Evolutionary conservation across 495 filamentous ascomycete species (phyloP).

Genomic region (Halenospora varia): DNA sequence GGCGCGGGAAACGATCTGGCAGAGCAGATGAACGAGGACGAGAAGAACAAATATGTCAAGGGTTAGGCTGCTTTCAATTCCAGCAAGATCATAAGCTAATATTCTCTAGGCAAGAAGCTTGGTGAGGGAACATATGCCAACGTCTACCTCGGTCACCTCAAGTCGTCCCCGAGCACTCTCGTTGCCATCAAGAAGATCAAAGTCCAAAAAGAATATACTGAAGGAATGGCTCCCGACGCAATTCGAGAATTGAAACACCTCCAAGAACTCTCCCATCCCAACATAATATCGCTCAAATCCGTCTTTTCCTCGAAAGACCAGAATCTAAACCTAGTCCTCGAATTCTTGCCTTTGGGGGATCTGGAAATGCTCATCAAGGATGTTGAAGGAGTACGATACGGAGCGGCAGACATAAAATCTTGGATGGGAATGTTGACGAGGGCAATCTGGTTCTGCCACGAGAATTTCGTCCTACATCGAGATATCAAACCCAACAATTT

Average conservation of each 20-base stretch:
- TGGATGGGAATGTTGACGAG: conserved; percentile 98
- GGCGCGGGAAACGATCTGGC: conserved; percentile 52
- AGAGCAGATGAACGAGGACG: conserved; percentile 85
- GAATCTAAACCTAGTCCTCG: conserved; percentile 91
- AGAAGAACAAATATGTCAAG: conserved; percentile 85
- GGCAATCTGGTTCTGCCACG: conserved; percentile 95
- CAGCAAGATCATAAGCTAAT: background rate
- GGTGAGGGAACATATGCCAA: conserved; percentile 97
- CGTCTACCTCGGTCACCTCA: conserved; percentile 82
- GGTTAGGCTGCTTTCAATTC: conserved; percentile 40
- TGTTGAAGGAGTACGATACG: conserved; percentile 64
- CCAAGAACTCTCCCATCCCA: conserved; percentile 92
- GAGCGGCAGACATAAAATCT: conserved; percentile 85
- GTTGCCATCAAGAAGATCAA: conserved; percentile 99
- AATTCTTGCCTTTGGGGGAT: conserved; percentile 87
- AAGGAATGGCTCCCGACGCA: conserved; percentile 89
- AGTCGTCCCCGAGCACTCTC: conserved; percentile 56
- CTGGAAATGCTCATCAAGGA: conserved; percentile 92
- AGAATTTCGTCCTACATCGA: conserved; percentile 88
- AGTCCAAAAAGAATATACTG: conserved; percentile 72
- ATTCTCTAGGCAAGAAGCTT: conserved; percentile 68
- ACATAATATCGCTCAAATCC: conserved; percentile 85
- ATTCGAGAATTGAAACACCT: conserved; percentile 93
- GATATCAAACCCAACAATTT: conserved; percentile 99
- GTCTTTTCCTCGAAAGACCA: conserved; percentile 92